Conservation (phyloP, 1,139 yeast genomes). For the Geotrichum klebahnii region DNA sequence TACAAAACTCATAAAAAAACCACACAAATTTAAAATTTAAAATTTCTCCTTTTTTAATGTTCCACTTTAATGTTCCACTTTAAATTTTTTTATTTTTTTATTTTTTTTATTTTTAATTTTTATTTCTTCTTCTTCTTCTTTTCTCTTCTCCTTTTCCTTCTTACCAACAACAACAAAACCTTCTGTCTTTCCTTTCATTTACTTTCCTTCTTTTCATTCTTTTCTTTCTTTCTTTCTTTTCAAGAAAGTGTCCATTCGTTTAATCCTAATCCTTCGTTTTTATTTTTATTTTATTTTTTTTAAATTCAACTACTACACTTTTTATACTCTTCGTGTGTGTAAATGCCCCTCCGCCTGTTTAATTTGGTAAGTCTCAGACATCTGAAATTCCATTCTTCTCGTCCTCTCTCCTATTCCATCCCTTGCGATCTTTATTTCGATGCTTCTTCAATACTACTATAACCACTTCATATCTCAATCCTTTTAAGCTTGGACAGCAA, state of each 20-base stretch:
- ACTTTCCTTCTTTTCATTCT: not conserved
- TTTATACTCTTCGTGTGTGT: not conserved
- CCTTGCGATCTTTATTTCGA: not conserved
- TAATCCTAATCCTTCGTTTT: not conserved
- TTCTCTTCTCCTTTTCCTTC: constrained; percentile 1
- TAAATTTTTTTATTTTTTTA: not conserved
- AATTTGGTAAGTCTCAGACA: constrained; percentile 7
- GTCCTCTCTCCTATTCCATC: not conserved
- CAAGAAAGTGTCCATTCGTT: constrained; percentile 2
- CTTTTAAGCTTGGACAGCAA: not conserved
- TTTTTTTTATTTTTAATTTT: not conserved
- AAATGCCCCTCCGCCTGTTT: not conserved
- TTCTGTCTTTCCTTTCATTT: not conserved
- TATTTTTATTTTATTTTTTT: not conserved
- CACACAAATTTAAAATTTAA: no score
- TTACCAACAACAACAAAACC: not conserved
- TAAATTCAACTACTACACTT: not conserved
- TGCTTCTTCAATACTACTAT: not conserved
- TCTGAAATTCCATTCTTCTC: no score
- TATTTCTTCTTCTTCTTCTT: not conserved
- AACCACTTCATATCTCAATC: not conserved
- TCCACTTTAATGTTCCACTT: no score
- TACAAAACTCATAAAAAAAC: no score
- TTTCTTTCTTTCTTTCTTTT: not conserved
- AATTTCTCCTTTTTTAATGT: constrained; percentile 5